Evolutionary conservation across 2,329 filamentous ascomycete genomes (phyloP), one percentile per base, ranked within the genome.

Genomic region (Pseudogymnoascus pannorum): DNA sequence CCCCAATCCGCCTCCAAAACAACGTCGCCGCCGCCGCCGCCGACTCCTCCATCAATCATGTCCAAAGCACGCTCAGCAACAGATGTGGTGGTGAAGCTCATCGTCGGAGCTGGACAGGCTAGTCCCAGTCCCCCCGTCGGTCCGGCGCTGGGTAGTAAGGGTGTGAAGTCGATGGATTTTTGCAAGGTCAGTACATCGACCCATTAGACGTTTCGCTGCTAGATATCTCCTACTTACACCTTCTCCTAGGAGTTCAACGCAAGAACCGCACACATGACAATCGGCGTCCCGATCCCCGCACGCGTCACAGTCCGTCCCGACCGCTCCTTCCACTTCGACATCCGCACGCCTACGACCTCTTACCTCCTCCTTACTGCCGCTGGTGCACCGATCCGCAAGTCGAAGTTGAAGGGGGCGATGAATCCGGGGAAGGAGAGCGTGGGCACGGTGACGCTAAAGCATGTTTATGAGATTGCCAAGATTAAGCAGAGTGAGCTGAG

Each of bases 101-200:
- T 99, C 68, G 94, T 99, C 64, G 94, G 93, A 70, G 94, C 94
- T 62, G 94, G 94, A 24, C 91, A 97, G 76, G 94, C 94, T 63
- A 93, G 87, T 71, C 94, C 94, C 29, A 95, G 92, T 77, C 94
- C 94, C 33, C 94, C 94, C 4, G 92, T 99, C 71, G 94, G 94
- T 80, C 94, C 94, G 62, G 94, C 94, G 60, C 83, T 99, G 67
- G 94, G 94, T 78, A 93, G 88, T 75, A 97, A 97, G 80, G 94
- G 94, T 81, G 89, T 99, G 65, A 99, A 99, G 81, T 95, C 90
- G 62, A 99, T 99, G 88, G 94, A 99, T 77, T 99, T 97, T 75
- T 97, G 94, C 86, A 97, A 97, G 83, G 93, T 96, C 74, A 62
- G 72, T 61, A 16, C 9, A 24, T 29, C 7, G 26, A 7, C 4